Evolutionary conservation across 2,329 filamentous ascomycete genomes (phyloP).

Genomic region (Plenodomus tracheiphilus): DNA sequence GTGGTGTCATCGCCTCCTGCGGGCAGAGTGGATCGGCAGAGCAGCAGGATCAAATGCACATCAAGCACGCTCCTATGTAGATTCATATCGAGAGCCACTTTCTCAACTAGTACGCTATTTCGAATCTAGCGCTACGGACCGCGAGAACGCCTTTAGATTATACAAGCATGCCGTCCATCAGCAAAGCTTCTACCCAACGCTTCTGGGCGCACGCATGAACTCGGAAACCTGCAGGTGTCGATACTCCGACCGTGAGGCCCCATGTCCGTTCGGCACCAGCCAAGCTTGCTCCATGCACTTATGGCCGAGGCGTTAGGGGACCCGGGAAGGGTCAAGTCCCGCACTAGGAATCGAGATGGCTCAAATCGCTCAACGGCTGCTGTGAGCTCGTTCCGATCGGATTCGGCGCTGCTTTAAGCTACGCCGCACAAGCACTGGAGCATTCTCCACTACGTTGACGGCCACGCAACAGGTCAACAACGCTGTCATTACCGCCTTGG

Average conservation of each 20-base stretch:
- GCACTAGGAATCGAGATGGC: conserved; percentile 25
- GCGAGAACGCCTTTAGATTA: too few relatives aligned
- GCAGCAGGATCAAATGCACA: conserved; percentile 12
- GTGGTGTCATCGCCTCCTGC: conserved; percentile 2
- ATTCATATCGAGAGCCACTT: conserved; percentile 17
- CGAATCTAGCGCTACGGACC: conserved; percentile 12
- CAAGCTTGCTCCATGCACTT: conserved; percentile 37
- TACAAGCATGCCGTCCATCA: conserved; percentile 22
- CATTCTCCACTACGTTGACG: conserved; percentile 5
- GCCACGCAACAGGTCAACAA: background rate
- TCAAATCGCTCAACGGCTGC: conserved; percentile 33
- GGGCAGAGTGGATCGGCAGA: background rate
- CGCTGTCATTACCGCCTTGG: conserved; percentile 6
- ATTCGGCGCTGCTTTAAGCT: conserved; percentile 30
- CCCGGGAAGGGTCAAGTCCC: conserved; percentile 20
- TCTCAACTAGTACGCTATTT: conserved; percentile 20
- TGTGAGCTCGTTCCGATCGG: conserved; percentile 32
- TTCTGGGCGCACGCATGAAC: conserved; percentile 27
- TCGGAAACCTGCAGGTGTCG: conserved; percentile 29
- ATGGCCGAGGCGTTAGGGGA: conserved; percentile 35
- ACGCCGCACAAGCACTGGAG: conserved; percentile 11
- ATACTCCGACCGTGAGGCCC: conserved; percentile 30
- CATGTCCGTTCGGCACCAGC: conserved; percentile 29
- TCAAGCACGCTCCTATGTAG: conserved; percentile 11
- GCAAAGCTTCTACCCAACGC: conserved; percentile 19